Evolutionary conservation across 176 grass and related monocot species (phyloP), one percentile per base, ranked within the genome.

Genomic region (Carex cristatella): DNA sequence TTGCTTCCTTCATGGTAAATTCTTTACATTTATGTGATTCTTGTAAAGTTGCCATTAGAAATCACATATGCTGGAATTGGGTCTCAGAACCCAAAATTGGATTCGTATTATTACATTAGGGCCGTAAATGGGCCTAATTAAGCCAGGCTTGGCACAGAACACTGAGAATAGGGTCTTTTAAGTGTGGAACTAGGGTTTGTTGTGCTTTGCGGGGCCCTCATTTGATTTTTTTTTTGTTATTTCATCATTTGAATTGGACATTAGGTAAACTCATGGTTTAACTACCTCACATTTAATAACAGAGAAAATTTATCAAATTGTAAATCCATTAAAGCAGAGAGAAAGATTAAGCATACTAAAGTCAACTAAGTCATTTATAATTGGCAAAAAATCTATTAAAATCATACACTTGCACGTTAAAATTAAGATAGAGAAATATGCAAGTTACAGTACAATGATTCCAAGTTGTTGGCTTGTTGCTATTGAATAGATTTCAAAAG

Each of bases 1-100:
- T 80, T 56, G 27, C 2, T 40, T 90, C 18, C 91, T 94, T 60
- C 89, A 94, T 51, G 70, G 81, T 84, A 84, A 49, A 33, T 76
- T 3, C 69, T 4, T 19, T 85, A 6, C 42, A 30, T 74, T 8
- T 4, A 44, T 74, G 28, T 53, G 1, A 51, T 74, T 49, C 15
- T 46, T 23, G 15, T 19, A 23, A 72, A 9, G 13, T 69, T 35
- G 58, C 61, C 61, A 28, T 28, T 9, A 63, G 18, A 63, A 63
- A 9, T 63, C 19, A 27, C n/a, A 63, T n/a, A 27, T 18, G 18
- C 4, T 49, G 46, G 12, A 32, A 54, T 53, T 77, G 73, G n/a
- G 46, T 5, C 23, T 77, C 44, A 13, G 23, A 53, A 48, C 11
- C 31, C 66, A 42, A 40, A 38, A 69, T 18, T 69, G 1, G n/a